Conservation (phyloP, 164 flowering plant genomes). For the Magnolia sinica region DNA sequence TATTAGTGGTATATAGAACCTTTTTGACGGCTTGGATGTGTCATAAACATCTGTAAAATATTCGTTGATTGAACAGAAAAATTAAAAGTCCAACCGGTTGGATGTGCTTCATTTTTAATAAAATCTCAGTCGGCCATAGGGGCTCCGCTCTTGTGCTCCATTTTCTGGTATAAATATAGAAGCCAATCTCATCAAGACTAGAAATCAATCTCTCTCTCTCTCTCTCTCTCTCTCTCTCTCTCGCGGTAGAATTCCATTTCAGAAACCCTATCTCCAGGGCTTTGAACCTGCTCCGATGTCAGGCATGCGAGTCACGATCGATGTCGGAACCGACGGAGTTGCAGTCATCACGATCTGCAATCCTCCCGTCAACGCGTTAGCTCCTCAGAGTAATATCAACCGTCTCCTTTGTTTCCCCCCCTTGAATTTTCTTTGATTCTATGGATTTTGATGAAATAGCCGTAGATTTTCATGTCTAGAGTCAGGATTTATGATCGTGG, state of each 20-base stretch:
- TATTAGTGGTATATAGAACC: no score
- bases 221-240: slow-evolving; percentile 1
- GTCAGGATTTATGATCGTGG: neutral
- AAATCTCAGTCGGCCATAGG: no score
- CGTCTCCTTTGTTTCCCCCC: neutral
- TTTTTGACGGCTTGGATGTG: no score
- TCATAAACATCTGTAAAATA: no score
- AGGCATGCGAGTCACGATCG: slow-evolving; percentile 42
- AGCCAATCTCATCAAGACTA: neutral
- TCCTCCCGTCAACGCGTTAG: slow-evolving; percentile 85
- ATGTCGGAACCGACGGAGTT: slow-evolving; percentile 79
- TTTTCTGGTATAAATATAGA: neutral
- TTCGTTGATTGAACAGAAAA: no score
- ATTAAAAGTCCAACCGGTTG: no score
- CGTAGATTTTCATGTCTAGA: neutral
- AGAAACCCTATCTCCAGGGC: neutral
- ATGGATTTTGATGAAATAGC: neutral
- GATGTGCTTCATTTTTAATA: no score
- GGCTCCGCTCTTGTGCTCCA: neutral
- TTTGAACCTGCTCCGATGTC: neutral
- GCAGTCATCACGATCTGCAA: slow-evolving; percentile 73
- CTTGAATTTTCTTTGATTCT: neutral
- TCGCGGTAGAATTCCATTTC: neutral
- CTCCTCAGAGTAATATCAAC: slow-evolving; percentile 40
- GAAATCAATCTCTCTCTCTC: neutral